A percentile compares a stretch with the other conserved stretches of the same genome.
Evolutionary conservation across 805 yeast genomes (phyloP).

Genomic region (Candida patagonica): DNA sequence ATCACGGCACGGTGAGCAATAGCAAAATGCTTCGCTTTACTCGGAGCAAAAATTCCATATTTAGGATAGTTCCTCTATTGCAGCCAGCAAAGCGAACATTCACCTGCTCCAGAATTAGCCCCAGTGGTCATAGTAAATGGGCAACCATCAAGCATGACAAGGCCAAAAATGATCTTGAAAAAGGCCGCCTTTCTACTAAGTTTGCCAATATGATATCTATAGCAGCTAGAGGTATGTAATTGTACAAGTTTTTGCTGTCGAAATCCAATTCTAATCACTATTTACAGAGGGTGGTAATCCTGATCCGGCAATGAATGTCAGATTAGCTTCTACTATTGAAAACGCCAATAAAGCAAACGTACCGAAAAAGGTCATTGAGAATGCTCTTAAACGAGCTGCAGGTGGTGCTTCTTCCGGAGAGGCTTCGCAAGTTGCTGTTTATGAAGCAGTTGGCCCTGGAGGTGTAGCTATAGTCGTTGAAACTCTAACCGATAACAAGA

Average conservation of each 20-base stretch:
- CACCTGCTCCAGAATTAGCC: too few relatives aligned
- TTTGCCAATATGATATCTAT: constrained; percentile 65
- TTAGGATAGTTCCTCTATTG: too few relatives aligned
- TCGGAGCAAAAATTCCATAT: too few relatives aligned
- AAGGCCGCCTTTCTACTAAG: constrained; percentile 58
- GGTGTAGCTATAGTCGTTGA: constrained; percentile 82
- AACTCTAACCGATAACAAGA: constrained; percentile 81
- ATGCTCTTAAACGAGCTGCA: constrained; percentile 59
- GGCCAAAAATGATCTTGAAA: constrained; percentile 81
- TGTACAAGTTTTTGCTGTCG: constrained; percentile 3
- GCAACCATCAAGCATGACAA: constrained; percentile 89
- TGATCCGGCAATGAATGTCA: constrained; percentile 52
- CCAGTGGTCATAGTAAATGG: constrained; percentile 86
- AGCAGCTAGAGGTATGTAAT: constrained; percentile 45
- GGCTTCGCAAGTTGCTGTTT: constrained; percentile 45
- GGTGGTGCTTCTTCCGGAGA: constrained; percentile 60
- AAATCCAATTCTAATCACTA: background rate
- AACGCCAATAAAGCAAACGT: constrained; percentile 69
- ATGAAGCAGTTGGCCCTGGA: constrained; percentile 90
- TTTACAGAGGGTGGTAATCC: constrained; percentile 43
- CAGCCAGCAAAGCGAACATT: too few relatives aligned
- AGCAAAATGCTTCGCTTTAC: too few relatives aligned
- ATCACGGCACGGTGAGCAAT: too few relatives aligned
- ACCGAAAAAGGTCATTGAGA: constrained; percentile 76
- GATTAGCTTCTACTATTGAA: constrained; percentile 64